A percentile compares a stretch with the other conserved stretches of the same genome.
These are phyloP conservation scores for Elsinoe perseae DNA, from an alignment of 2,329 filamentous ascomycete genomes.

Conservation along the genomic window DNA sequence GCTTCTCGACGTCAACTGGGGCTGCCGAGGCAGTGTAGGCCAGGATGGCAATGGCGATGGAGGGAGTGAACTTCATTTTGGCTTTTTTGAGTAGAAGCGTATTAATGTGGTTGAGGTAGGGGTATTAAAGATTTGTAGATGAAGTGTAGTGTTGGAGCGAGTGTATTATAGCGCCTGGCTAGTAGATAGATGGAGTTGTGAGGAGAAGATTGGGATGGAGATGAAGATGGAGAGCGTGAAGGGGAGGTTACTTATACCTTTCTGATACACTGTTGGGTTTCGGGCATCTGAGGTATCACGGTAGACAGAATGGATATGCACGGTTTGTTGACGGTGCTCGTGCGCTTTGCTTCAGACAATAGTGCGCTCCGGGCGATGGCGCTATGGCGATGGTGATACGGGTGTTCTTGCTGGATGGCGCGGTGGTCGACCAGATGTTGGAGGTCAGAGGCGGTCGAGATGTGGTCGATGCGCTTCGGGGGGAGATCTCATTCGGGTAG, in stretches of 20 bases:
- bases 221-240: neutral
- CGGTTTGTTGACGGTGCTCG: neutral
- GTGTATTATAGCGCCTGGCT: constrained; percentile 6
- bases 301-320: neutral
- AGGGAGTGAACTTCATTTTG: constrained; percentile 9
- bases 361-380: neutral
- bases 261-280: neutral
- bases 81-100: neutral
- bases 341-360: neutral
- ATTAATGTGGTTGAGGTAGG: neutral
- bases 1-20: constrained; percentile 8
- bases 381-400: constrained; percentile 4
- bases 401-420: neutral
- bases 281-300: neutral
- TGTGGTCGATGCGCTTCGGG: constrained; percentile 1
- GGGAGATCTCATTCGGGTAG: neutral
- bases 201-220: neutral
- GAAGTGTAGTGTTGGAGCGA: neutral
- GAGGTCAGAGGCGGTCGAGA: neutral
- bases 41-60: constrained; percentile 8
- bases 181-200: neutral
- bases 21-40: constrained; percentile 7
- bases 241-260: neutral
- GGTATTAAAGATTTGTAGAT: neutral
- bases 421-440: neutral